Evolutionary conservation across 2,329 filamentous ascomycete species (phyloP), one percentile per base, ranked within the genome.

Genomic region (Paraphoma sp.): DNA sequence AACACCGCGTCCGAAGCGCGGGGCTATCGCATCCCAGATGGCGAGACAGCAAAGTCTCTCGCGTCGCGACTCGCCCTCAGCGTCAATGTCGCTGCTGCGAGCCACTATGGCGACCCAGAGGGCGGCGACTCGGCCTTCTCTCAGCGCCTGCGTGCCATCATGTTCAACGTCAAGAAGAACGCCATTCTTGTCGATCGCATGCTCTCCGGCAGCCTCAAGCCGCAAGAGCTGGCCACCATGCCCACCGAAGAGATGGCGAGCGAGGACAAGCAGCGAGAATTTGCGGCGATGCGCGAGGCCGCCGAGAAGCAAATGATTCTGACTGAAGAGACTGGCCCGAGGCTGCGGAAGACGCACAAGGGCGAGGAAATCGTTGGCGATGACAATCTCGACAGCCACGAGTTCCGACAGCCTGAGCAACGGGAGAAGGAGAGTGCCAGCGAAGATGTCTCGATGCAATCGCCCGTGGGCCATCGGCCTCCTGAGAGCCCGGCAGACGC

Each of bases 141-240:
- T 62, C 73, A 78, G 51, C 86, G 97, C 76, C 85, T 93, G 67
- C 88, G 92, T 61, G 87, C 89, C 44, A 85, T 99, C 64, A 82
- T 87, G 47, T 91, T 91, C 78, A 98, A 98, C 78, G 82, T 97
- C 58, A 97, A 96, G 83, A 89, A 88, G 72, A 99, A 99, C 75
- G 79, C 87, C 52, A 87, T 92, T 65, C 82, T 99, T 44, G 86
- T 90, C 50, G 85, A 89, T 68, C 87, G 89, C 41, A 81, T 99
- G 51, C 81, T 98, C n/a, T 85, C 86, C 59, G 86, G 87, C 50
- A 86, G 84, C 31, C 81, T 97, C 36, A 86, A 88, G 6, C 87
- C 94, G 0, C 82, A 89, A n/a, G 86, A 87, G 54, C 83, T 99
- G 45, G 91, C 92, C n/a, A 86, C 86, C 50, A 97, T 99, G 95